Evolutionary conservation across 1,139 yeast species (phyloP).

Genomic region (Saccharomyces hybrid): DNA sequence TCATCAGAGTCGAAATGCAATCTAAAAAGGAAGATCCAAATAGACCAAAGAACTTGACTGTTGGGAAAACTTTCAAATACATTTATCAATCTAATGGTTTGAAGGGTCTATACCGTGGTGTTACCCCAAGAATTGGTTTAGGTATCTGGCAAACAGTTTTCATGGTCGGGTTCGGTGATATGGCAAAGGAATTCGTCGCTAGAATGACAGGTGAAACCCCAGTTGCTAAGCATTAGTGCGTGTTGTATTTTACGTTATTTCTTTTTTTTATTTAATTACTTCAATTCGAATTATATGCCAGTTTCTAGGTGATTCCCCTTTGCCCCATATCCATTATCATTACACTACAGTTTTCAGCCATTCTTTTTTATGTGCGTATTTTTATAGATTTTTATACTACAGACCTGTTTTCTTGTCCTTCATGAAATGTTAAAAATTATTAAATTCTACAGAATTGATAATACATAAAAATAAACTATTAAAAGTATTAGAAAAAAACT

Average conservation of each 20-base stretch:
- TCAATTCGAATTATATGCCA: neutral
- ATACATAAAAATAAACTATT: conserved; percentile 4
- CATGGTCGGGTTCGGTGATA: conserved; percentile 98
- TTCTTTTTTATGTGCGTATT: neutral
- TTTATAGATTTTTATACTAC: neutral
- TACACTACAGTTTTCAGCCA: neutral
- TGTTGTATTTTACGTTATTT: neutral
- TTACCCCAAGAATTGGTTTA: conserved; percentile 90
- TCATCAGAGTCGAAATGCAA: conserved; percentile 96
- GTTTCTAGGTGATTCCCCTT: neutral
- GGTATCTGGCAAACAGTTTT: conserved; percentile 98
- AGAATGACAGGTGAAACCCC: conserved; percentile 50
- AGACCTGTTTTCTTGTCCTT: neutral
- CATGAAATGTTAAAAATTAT: conserved; percentile 6
- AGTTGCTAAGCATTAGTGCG: conserved; percentile 37
- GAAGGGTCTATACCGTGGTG: conserved; percentile 91
- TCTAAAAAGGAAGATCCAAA: conserved; percentile 86
- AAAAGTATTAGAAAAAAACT: conserved; percentile 1
- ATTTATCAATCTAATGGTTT: conserved; percentile 77
- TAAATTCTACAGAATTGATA: conserved; percentile 9
- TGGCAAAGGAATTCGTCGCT: conserved; percentile 62
- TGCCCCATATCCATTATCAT: neutral
- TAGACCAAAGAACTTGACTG: conserved; percentile 86
- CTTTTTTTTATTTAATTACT: neutral
- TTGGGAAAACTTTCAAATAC: conserved; percentile 70